Conservation (phyloP, 768 basidiomycete genomes). For the Trametes meyenii region DNA sequence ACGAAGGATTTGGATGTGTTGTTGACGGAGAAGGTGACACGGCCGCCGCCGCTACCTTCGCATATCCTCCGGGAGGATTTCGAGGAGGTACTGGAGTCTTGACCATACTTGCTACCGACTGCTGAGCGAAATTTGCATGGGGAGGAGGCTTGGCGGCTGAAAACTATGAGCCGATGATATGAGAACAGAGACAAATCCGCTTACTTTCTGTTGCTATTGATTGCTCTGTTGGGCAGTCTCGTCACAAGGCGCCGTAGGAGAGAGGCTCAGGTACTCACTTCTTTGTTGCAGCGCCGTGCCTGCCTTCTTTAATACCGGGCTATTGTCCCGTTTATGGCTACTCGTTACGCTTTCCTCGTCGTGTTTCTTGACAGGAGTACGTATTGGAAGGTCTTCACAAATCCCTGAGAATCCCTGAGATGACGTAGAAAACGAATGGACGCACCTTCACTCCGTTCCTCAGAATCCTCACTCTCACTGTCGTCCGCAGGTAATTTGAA, state of each 20-base stretch:
- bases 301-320: conserved; percentile 81
- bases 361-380: conserved; percentile 70
- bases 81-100: conserved; percentile 66
- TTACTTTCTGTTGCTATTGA: conserved; percentile 65
- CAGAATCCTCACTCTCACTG: conserved; percentile 76
- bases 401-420: background rate
- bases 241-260: background rate
- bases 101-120: conserved; percentile 75
- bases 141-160: conserved; percentile 71
- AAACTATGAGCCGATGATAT: conserved; percentile 10
- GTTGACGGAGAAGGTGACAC: conserved; percentile 45
- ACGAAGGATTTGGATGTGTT: conserved; percentile 32
- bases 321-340: conserved; percentile 77
- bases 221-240: conserved; percentile 48
- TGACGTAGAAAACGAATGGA: background rate
- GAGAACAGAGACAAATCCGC: conserved; percentile 20
- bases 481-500: conserved; percentile 77
- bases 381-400: conserved; percentile 59
- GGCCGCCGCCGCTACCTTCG: conserved; percentile 84
- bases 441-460: conserved; percentile 73
- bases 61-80: conserved; percentile 84
- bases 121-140: conserved; percentile 78
- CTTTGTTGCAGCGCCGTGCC: conserved; percentile 61
- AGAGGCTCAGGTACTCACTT: conserved; percentile 53
- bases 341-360: conserved; percentile 79